Evolutionary conservation across 768 basidiomycete species (phyloP).

Genomic region (Suillus subalutaceus): DNA sequence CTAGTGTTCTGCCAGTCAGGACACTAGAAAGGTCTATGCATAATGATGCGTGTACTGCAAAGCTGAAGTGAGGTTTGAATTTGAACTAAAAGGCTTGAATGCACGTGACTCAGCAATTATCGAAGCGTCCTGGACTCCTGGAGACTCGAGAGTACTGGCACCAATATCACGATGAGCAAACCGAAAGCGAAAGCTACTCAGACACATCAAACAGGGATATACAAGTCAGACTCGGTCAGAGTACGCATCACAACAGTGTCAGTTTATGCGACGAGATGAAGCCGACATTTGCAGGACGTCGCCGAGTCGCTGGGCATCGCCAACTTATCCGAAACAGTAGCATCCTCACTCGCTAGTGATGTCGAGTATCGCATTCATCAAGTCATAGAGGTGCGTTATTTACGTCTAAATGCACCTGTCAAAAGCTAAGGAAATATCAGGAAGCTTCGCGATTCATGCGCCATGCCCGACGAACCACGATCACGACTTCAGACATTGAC

Average conservation of each 20-base stretch:
- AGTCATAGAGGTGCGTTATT: constrained; percentile 74
- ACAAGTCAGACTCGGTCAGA: constrained; percentile 66
- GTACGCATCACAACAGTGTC: constrained; percentile 36
- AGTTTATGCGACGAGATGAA: constrained; percentile 14
- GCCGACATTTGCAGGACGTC: constrained; percentile 63
- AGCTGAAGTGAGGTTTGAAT: too few relatives aligned
- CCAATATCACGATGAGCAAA: constrained; percentile 39
- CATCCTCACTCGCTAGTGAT: constrained; percentile 88
- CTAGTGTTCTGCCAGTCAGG: too few relatives aligned
- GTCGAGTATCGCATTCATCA: constrained; percentile 97
- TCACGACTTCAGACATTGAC: constrained; percentile 91
- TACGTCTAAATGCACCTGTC: neutral
- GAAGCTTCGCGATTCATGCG: constrained; percentile 98
- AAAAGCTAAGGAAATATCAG: constrained; percentile 27
- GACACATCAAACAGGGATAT: constrained; percentile 59
- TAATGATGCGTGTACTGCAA: too few relatives aligned
- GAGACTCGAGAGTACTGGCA: neutral
- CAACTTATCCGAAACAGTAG: constrained; percentile 75
- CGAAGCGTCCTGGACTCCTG: neutral
- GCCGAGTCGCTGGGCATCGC: constrained; percentile 86
- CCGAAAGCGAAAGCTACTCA: constrained; percentile 49
- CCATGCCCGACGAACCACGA: constrained; percentile 86
- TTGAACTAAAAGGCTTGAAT: too few relatives aligned
- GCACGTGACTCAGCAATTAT: neutral
- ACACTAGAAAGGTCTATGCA: too few relatives aligned